Evolutionary conservation across 2,329 filamentous ascomycete species (phyloP).

Genomic region (Cytospora paraplurivora): DNA sequence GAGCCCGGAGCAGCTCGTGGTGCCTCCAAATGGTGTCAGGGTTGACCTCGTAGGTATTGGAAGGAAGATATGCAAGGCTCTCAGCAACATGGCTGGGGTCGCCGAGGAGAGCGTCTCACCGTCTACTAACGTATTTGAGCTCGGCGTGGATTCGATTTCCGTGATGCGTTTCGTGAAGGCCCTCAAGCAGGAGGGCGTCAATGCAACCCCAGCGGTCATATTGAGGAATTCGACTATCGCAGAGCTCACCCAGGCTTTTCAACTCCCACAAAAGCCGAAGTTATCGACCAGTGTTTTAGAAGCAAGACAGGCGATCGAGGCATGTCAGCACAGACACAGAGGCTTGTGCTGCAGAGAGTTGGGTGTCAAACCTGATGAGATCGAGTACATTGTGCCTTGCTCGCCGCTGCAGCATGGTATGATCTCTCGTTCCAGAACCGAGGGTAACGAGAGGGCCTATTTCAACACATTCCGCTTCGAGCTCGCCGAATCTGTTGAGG

Average conservation of each 20-base stretch:
- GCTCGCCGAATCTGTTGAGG: slow-evolving; percentile 49
- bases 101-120: slow-evolving; percentile 48
- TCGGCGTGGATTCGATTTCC: slow-evolving; percentile 87
- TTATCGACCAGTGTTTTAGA: slow-evolving; percentile 42
- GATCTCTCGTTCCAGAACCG: slow-evolving; percentile 66
- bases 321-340: slow-evolving; percentile 64
- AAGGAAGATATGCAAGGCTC: slow-evolving; percentile 50
- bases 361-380: slow-evolving; percentile 48
- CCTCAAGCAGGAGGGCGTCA: slow-evolving; percentile 65
- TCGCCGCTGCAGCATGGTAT: slow-evolving; percentile 87
- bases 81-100: slow-evolving; percentile 57
- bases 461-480: slow-evolving; percentile 74
- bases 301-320: slow-evolving; percentile 62
- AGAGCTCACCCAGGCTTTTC: slow-evolving; percentile 48
- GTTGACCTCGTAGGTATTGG: slow-evolving; percentile 41
- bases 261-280: slow-evolving; percentile 23
- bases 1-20: slow-evolving; percentile 62
- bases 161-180: slow-evolving; percentile 68
- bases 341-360: slow-evolving; percentile 56
- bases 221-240: slow-evolving; percentile 61
- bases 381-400: slow-evolving; percentile 79
- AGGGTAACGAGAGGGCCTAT: slow-evolving; percentile 62
- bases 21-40: slow-evolving; percentile 45
- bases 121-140: slow-evolving; percentile 74
- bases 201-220: slow-evolving; percentile 65